Evolutionary conservation across 352 stramenopile species (phyloP).

Genomic region (Thraustotheca clavata): DNA sequence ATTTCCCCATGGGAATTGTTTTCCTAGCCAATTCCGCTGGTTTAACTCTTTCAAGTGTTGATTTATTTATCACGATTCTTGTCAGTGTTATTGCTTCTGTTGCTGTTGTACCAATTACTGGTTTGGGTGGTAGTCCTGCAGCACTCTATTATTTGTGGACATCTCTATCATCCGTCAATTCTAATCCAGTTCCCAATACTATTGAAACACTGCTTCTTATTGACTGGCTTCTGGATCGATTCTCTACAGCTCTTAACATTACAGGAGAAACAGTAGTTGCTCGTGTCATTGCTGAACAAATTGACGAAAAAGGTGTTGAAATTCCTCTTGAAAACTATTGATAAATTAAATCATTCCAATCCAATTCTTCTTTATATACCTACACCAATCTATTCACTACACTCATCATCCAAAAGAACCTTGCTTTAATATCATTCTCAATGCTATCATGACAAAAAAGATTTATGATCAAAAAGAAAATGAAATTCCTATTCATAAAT

Average conservation of each 20-base stretch:
- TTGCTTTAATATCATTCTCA: too few relatives aligned
- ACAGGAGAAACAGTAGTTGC: conserved; percentile 26
- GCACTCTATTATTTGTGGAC: conserved; percentile 30
- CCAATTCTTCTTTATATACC: too few relatives aligned
- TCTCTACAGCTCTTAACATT: conserved; percentile 25
- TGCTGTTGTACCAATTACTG: conserved; percentile 25
- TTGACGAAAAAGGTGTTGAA: conserved; percentile 16
- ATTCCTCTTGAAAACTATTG: too few relatives aligned
- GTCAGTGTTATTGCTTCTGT: conserved; percentile 28
- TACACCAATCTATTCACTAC: too few relatives aligned
- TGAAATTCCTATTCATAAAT: too few relatives aligned
- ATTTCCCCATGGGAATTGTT: conserved; percentile 28
- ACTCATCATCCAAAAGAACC: too few relatives aligned
- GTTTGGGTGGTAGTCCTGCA: conserved; percentile 18
- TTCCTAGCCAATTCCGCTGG: conserved; percentile 29
- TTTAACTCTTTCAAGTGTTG: neutral
- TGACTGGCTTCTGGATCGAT: conserved; percentile 30
- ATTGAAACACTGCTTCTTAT: conserved; percentile 14
- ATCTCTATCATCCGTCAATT: conserved; percentile 13
- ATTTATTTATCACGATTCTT: conserved; percentile 23
- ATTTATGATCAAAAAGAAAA: too few relatives aligned
- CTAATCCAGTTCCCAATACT: conserved; percentile 4
- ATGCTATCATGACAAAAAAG: too few relatives aligned
- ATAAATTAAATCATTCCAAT: too few relatives aligned
- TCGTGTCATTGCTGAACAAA: conserved; percentile 23